A percentile compares a stretch with the other conserved stretches of the same genome.
phyloP scores from a whole-genome alignment of 2,329 filamentous ascomycete species.

The Ophiobolus disseminans region DNA sequence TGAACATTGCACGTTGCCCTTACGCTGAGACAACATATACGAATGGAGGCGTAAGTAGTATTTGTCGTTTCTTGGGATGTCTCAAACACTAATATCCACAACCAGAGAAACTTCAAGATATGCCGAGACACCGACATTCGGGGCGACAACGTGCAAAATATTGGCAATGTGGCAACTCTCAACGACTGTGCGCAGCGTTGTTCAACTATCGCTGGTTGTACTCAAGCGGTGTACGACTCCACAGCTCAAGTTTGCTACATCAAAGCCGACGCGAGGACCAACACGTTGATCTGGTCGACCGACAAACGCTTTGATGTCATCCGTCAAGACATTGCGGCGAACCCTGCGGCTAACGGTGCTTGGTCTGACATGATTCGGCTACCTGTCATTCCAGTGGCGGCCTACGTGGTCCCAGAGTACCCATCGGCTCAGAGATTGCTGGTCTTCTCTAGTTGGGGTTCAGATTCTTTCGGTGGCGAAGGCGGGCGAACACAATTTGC shows the following conservation, averaged over 20 bases:
- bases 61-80: background rate
- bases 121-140: conserved; percentile 34
- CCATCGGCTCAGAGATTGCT: conserved; percentile 29
- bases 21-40: conserved; percentile 26
- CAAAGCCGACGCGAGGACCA: conserved; percentile 29
- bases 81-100: background rate
- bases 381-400: conserved; percentile 38
- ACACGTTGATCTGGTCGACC: conserved; percentile 36
- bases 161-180: conserved; percentile 16
- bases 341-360: conserved; percentile 23
- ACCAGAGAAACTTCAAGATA: conserved; percentile 28
- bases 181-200: conserved; percentile 34
- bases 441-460: conserved; percentile 37
- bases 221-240: conserved; percentile 31
- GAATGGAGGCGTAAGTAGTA: conserved; percentile 21
- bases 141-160: conserved; percentile 23
- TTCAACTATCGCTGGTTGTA: conserved; percentile 25
- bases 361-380: conserved; percentile 36
- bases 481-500: conserved; percentile 33
- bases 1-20: conserved; percentile 34
- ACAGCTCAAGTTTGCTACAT: conserved; percentile 26
- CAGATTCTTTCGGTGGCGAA: conserved; percentile 33
- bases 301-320: conserved; percentile 38
- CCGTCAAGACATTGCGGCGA: conserved; percentile 17
- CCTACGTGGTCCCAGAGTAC: conserved; percentile 36